Conservation (phyloP, 2,329 filamentous ascomycete genomes). For the Gremmenia infestans region DNA sequence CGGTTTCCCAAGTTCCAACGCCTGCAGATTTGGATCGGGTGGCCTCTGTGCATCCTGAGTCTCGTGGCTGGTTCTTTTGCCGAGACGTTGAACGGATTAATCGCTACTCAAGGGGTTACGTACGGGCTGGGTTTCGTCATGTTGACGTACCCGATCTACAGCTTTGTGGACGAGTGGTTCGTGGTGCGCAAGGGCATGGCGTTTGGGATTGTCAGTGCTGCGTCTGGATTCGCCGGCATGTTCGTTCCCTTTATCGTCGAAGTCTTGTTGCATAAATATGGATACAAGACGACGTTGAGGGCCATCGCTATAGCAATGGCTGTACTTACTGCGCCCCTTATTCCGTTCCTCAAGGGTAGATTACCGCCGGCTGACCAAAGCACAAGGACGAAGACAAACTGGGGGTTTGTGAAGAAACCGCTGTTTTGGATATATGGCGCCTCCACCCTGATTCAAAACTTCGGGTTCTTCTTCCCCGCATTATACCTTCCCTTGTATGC, state of each 20-base stretch:
- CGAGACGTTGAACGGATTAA: constrained; percentile 46
- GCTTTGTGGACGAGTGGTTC: constrained; percentile 61
- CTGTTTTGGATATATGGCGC: constrained; percentile 44
- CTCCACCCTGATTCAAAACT: constrained; percentile 42
- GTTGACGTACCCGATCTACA: constrained; percentile 50
- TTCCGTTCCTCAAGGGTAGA: constrained; percentile 51
- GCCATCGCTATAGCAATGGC: constrained; percentile 49
- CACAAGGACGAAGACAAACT: constrained; percentile 37
- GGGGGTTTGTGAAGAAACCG: constrained; percentile 38
- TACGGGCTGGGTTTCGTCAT: constrained; percentile 56
- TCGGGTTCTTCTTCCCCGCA: constrained; percentile 46
- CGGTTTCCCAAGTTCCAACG: constrained; percentile 32
- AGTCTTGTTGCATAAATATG: constrained; percentile 44
- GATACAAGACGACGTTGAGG: constrained; percentile 49
- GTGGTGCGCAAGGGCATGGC: constrained; percentile 52
- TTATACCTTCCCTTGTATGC: constrained; percentile 62
- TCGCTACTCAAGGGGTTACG: constrained; percentile 56
- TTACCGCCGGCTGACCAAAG: constrained; percentile 36
- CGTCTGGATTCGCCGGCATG: constrained; percentile 45
- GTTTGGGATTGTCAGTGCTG: constrained; percentile 49
- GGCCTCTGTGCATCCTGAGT: constrained; percentile 36
- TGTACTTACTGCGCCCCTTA: constrained; percentile 48
- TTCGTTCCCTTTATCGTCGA: constrained; percentile 50
- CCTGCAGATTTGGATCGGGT: constrained; percentile 36
- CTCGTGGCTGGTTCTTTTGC: constrained; percentile 47